These are phyloP conservation scores for Aspergillus sp. DNA, from an alignment of 2,329 filamentous ascomycete genomes.

Conservation along the genomic window DNA sequence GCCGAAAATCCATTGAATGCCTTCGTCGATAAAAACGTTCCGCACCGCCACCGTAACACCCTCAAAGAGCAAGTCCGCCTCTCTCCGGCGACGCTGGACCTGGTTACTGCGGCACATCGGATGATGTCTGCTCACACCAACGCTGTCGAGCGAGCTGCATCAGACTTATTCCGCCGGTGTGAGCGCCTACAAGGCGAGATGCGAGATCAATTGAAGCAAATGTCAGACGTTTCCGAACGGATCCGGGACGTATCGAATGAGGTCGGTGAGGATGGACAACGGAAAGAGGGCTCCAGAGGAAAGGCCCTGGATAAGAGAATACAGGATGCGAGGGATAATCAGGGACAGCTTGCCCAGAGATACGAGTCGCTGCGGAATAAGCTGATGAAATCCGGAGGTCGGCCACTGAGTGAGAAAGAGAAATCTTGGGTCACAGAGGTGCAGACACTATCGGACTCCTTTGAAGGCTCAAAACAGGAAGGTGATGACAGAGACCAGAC, in stretches of 20 bases:
- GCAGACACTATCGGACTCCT: conserved; percentile 26
- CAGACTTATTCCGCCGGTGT: conserved; percentile 45
- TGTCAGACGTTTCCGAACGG: conserved; percentile 37
- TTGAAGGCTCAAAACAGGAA: conserved; percentile 19
- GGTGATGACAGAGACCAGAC: conserved; percentile 15
- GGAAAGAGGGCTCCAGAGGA: conserved; percentile 21
- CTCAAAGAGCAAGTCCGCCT: conserved; percentile 39
- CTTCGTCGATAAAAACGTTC: conserved; percentile 36
- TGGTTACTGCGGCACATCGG: conserved; percentile 40
- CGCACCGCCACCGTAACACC: conserved; percentile 32
- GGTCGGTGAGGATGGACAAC: conserved; percentile 27
- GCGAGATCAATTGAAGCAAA: conserved; percentile 37
- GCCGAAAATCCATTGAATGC: conserved; percentile 27
- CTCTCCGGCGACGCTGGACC: conserved; percentile 39
- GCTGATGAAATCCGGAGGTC: conserved; percentile 33
- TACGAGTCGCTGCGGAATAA: conserved; percentile 38
- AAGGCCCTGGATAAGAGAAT: conserved; percentile 32
- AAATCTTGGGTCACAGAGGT: conserved; percentile 38
- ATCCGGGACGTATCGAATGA: conserved; percentile 35
- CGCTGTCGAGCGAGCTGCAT: conserved; percentile 37
- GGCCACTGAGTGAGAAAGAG: conserved; percentile 39
- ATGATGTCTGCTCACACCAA: conserved; percentile 39
- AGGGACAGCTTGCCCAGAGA: conserved; percentile 31
- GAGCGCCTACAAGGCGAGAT: conserved; percentile 40
- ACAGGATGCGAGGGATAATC: conserved; percentile 29